Percentiles rank a stretch among this genome's conserved stretches.
phyloP scores from a whole-genome alignment of 345 rosid species.

The Turnera subulata region DNA sequence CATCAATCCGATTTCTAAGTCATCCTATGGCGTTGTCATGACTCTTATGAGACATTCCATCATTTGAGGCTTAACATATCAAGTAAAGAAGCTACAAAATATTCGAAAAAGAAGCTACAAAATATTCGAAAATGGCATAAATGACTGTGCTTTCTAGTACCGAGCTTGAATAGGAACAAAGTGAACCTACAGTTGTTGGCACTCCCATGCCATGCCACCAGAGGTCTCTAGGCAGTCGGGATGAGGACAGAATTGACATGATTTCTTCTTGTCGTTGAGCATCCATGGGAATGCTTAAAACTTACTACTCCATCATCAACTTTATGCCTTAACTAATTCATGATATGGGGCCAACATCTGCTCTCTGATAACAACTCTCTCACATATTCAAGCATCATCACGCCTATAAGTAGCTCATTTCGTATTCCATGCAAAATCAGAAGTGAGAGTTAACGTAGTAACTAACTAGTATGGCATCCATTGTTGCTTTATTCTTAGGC shows the following conservation, averaged over 20 bases:
- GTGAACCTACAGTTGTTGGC: neutral
- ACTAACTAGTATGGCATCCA: constrained; percentile 16
- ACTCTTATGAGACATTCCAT: too few species aligned
- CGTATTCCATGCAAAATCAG: constrained; percentile 1
- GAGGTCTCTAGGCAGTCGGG: neutral
- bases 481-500: constrained; percentile 16
- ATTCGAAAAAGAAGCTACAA: too few species aligned
- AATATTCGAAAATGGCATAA: too few species aligned
- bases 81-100: too few species aligned
- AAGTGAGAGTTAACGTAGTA: neutral
- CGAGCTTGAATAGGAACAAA: too few species aligned
- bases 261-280: neutral
- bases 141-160: too few species aligned
- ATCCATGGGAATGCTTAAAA: constrained; percentile 6
- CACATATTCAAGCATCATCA: neutral
- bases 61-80: too few species aligned
- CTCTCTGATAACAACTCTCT: neutral
- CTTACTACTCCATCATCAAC: constrained; percentile 12
- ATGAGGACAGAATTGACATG: neutral
- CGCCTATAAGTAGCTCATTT: constrained; percentile 10
- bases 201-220: neutral
- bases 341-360: neutral
- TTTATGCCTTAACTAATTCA: constrained; percentile 8
- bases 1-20: too few species aligned
- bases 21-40: too few species aligned